Percentiles rank a stretch among this genome's conserved stretches.
Evolutionary conservation across 176 grass and related monocot species (phyloP).

Genomic region (Oryza meyeriana): DNA sequence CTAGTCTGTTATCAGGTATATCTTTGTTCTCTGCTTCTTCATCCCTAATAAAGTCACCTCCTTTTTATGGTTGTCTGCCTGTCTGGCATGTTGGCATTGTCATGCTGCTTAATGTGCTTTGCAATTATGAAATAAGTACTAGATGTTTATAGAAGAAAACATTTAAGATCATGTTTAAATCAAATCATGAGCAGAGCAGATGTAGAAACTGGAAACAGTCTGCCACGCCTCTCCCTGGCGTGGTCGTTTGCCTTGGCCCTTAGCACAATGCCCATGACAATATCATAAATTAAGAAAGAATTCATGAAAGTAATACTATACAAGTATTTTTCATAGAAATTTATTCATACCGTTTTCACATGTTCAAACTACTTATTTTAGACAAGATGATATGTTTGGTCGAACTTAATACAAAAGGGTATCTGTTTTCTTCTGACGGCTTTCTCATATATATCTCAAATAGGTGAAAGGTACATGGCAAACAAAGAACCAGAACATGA

Average conservation of each 20-base stretch:
- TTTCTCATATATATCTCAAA: constrained; percentile 16
- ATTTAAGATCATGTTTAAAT: neutral
- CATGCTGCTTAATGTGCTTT: neutral
- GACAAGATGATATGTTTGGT: too few species aligned
- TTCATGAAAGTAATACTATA: neutral
- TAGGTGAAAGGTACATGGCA: constrained; percentile 55
- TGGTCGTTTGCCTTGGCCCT: neutral
- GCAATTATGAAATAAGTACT: neutral
- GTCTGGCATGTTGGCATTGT: neutral
- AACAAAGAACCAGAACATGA: constrained; percentile 48
- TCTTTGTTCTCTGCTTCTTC: constrained; percentile 17
- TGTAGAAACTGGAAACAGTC: neutral
- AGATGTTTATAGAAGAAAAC: neutral
- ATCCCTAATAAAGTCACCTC: neutral
- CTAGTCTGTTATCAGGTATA: constrained; percentile 72
- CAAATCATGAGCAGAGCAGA: neutral
- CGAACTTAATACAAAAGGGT: too few species aligned
- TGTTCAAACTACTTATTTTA: neutral
- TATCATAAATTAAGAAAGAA: neutral
- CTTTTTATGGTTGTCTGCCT: constrained; percentile 14
- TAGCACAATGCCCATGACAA: neutral
- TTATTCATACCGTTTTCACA: neutral
- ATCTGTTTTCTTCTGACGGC: neutral
- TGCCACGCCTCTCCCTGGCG: neutral
- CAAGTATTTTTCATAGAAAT: neutral